Conservation (phyloP, 768 basidiomycete species). For the Arthromyces matolae region DNA sequence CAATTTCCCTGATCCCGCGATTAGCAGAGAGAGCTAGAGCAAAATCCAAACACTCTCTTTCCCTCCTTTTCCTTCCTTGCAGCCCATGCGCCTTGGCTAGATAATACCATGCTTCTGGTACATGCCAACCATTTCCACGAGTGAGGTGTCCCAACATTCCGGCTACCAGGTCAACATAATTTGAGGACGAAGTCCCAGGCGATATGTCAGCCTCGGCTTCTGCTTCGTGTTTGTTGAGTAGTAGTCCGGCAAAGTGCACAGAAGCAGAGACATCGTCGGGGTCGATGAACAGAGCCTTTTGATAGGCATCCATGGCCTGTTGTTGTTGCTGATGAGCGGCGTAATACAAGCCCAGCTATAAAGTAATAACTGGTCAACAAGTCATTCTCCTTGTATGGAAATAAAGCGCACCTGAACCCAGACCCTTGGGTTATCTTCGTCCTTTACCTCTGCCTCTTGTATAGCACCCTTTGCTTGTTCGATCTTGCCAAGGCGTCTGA, state of each 20-base stretch:
- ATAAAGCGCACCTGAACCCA: constrained; percentile 79
- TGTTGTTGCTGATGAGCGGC: constrained; percentile 52
- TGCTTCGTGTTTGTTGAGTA: constrained; percentile 40
- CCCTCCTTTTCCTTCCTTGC: constrained; percentile 18
- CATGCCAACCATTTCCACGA: constrained; percentile 81
- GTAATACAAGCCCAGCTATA: constrained; percentile 78
- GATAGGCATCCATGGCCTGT: constrained; percentile 71
- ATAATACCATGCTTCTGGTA: constrained; percentile 93
- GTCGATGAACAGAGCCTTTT: constrained; percentile 86
- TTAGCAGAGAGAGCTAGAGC: constrained; percentile 13
- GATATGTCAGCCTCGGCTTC: constrained; percentile 31
- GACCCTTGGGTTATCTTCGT: constrained; percentile 82
- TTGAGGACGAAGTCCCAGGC: constrained; percentile 2
- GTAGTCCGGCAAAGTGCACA: constrained; percentile 74
- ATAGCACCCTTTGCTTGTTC: constrained; percentile 90
- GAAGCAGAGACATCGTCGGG: constrained; percentile 75
- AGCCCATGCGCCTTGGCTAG: constrained; percentile 77
- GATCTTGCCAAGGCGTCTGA: constrained; percentile 82
- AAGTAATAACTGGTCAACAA: background rate
- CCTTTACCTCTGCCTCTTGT: constrained; percentile 89
- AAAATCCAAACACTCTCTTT: constrained; percentile 17
- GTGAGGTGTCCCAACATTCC: constrained; percentile 76
- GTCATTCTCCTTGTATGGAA: background rate
- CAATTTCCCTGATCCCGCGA: constrained; percentile 18
- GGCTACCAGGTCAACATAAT: constrained; percentile 73